These are phyloP conservation scores for Elasticomyces elasticus DNA, from an alignment of 495 filamentous ascomycete genomes.

Conservation along the genomic window DNA sequence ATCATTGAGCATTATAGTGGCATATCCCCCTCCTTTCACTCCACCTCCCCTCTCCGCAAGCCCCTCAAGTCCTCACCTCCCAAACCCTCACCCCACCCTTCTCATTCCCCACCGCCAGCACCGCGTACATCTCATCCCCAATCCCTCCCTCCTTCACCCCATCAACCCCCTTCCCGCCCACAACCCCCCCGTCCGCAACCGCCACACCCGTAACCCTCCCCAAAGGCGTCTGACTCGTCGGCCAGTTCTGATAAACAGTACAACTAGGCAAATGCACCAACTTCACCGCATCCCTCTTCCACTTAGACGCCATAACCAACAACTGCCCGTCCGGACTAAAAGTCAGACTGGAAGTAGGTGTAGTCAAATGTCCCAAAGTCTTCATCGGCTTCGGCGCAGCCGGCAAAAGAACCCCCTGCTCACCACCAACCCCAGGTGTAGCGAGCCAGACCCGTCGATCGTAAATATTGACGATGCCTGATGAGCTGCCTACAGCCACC, in stretches of 20 bases:
- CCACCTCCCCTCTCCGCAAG: too few relatives aligned
- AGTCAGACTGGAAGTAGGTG: conserved; percentile 60
- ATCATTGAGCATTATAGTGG: too few relatives aligned
- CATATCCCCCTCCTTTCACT: too few relatives aligned
- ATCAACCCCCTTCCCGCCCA: conserved; percentile 7
- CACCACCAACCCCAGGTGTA: conserved; percentile 5
- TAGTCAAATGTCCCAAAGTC: conserved; percentile 75
- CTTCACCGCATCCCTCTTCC: conserved; percentile 78
- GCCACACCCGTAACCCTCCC: conserved; percentile 74
- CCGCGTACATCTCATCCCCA: conserved; percentile 48
- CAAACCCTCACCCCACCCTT: conserved; percentile 74
- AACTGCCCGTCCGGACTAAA: conserved; percentile 87
- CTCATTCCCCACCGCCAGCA: conserved; percentile 80
- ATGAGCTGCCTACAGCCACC: conserved; percentile 75
- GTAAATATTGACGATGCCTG: conserved; percentile 86
- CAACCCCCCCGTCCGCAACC: conserved; percentile 36
- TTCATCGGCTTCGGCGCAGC: conserved; percentile 58
- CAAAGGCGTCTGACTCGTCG: conserved; percentile 77
- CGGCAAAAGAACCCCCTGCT: conserved; percentile 36
- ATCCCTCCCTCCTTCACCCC: neutral
- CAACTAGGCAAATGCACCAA: conserved; percentile 85
- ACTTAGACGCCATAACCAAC: conserved; percentile 69
- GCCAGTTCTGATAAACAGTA: conserved; percentile 95
- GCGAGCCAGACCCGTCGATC: conserved; percentile 58
- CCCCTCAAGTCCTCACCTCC: conserved; percentile 71